phyloP scores from a whole-genome alignment of 805 yeast genomes.

The Suhomyces xylopsoci region DNA sequence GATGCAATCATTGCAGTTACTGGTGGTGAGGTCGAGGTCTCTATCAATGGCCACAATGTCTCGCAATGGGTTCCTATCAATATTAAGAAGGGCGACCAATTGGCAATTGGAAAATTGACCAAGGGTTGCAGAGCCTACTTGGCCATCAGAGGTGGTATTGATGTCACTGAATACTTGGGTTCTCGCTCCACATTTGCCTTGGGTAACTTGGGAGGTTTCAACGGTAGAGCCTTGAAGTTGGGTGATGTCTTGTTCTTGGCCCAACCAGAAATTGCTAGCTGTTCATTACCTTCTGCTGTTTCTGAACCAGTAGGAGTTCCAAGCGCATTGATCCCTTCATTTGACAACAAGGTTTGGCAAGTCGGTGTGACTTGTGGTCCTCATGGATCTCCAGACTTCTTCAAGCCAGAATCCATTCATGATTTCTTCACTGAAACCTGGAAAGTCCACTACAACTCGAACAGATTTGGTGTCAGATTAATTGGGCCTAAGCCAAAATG shows the following conservation, averaged over 20 bases:
- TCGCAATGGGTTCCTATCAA: constrained; percentile 70
- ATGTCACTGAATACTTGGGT: constrained; percentile 90
- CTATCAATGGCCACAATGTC: constrained; percentile 56
- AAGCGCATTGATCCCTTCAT: constrained; percentile 51
- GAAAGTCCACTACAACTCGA: constrained; percentile 97
- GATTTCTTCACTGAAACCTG: constrained; percentile 76
- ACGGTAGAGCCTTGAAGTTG: constrained; percentile 85
- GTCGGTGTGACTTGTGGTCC: constrained; percentile 97
- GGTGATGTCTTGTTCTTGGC: constrained; percentile 92
- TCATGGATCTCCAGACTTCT: constrained; percentile 96
- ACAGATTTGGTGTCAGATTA: constrained; percentile 92
- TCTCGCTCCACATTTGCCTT: constrained; percentile 95
- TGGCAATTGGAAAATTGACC: constrained; percentile 75
- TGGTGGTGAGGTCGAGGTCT: constrained; percentile 76
- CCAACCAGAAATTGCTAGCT: constrained; percentile 64
- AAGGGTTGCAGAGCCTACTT: constrained; percentile 88
- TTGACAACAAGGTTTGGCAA: constrained; percentile 58
- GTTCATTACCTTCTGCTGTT: constrained; percentile 70
- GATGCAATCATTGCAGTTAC: constrained; percentile 76
- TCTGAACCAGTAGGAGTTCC: constrained; percentile 63
- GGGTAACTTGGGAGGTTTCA: constrained; percentile 90
- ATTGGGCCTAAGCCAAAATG: constrained; percentile 95
- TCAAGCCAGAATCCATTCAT: constrained; percentile 66
- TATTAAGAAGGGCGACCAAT: constrained; percentile 70
- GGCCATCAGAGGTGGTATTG: constrained; percentile 90